Evolutionary conservation across 2,329 filamentous ascomycete species (phyloP), one percentile per base, ranked within the genome.

Genomic region (Lachnum nothofagi): DNA sequence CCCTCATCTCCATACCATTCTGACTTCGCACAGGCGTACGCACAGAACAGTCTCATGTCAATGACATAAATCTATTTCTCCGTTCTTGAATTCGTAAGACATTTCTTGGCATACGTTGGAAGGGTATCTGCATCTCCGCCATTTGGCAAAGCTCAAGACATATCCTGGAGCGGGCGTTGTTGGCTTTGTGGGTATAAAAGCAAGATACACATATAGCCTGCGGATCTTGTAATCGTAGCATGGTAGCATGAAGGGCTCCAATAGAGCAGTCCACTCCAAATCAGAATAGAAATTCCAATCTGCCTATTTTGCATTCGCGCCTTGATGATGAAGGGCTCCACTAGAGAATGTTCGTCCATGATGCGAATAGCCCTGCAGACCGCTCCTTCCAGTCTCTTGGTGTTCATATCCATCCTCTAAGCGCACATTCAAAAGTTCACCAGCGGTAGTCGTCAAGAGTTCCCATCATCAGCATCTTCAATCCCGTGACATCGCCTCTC

Each of bases 1-100:
- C 33, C 12, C 16, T 31, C 8, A 39, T 38, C 34, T 17, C 25
- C 29, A 7, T 47, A 19, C 7, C n/a, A 5, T 17, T 44, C 49
- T 53, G 54, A 59, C 49, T 52, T 46, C 25, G 43, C 10, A 17
- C 51, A 88, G 86, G 86, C 89, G 4, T 95, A 95, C 67, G 88
- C 88, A 42, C 84, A 88, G 65, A 91, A 80, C 68, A 90, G 88
- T 51, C 79, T 94, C 65, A 84, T 87, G 75, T 86, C 82, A 22
- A 59, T 61, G 59, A 61, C 54, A 27, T 62, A 55, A 51, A 24
- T 24, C 23, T 5, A 24, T 14, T 31, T 24, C 29, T 10, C 39
- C 6, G 12, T 42, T 24, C 4, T 22, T 12, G 25, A 31, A 29
- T 9, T 42, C 2, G 14, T 40, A 34, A 38, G 51, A 48, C 52